These are phyloP conservation scores for Fistulifera solaris DNA, from an alignment of 108 stramenopile species.

Conservation along the genomic window DNA sequence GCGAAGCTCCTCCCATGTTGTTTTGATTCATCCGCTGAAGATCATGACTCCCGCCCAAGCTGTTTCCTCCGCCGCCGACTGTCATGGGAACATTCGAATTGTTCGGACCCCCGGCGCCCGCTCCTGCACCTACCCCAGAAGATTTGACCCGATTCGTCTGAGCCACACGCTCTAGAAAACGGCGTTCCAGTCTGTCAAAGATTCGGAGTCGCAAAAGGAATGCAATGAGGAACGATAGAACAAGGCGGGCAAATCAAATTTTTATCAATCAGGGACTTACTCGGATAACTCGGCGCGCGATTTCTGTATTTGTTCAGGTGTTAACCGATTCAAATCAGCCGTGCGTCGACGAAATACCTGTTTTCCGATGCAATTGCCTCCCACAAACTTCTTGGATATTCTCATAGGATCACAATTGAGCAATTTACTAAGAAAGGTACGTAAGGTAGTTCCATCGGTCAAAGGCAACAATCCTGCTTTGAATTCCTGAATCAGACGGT, in stretches of 20 bases:
- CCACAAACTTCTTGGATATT: constrained; percentile 98
- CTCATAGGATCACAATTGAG: constrained; percentile 98
- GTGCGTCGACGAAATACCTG: constrained; percentile 87
- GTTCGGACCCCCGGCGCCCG: too few relatives aligned
- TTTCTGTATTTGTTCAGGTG: constrained; percentile 79
- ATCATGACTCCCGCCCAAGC: not conserved
- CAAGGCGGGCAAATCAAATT: constrained; percentile 1
- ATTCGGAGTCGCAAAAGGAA: constrained; percentile 1
- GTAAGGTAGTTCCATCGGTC: constrained; percentile 93
- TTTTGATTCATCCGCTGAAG: not conserved
- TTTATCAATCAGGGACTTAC: constrained; percentile 8
- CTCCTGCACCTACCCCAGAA: constrained; percentile 12
- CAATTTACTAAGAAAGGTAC: constrained; percentile 89
- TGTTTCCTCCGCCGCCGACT: too few relatives aligned
- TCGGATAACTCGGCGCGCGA: constrained; percentile 74
- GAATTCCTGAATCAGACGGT: constrained; percentile 92
- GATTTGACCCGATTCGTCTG: constrained; percentile 88
- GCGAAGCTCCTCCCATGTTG: constrained; percentile 1
- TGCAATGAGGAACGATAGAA: not conserved
- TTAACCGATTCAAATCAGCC: constrained; percentile 80
- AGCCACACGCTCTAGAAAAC: constrained; percentile 90
- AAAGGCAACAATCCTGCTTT: constrained; percentile 84
- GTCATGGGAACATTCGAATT: too few relatives aligned
- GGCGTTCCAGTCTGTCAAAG: constrained; percentile 73
- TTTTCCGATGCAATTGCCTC: constrained; percentile 93